Evolutionary conservation across 176 grass and related monocot genomes (phyloP).

Genomic region (Musa troglodytarum): DNA sequence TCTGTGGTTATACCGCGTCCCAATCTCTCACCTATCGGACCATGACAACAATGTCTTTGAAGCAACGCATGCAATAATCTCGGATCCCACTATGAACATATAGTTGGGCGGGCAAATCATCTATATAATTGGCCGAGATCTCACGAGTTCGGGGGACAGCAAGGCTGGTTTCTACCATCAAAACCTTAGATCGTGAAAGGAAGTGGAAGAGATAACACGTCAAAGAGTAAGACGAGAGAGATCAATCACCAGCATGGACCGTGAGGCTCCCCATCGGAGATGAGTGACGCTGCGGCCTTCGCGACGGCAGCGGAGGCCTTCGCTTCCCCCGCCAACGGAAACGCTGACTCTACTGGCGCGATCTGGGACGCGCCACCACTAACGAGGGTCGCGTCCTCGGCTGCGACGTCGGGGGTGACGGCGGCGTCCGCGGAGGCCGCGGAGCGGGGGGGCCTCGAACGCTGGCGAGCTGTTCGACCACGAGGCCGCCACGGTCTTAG

Average conservation of each 20-base stretch:
- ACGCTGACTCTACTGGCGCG: constrained; percentile 38
- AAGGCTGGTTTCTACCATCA: not conserved
- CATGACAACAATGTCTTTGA: constrained; percentile 1
- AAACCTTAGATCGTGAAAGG: not conserved
- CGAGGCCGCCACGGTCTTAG: constrained; percentile 84
- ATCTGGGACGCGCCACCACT: constrained; percentile 35
- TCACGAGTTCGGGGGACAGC: no score
- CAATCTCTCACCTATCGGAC: constrained; percentile 71
- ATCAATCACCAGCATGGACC: constrained; percentile 72
- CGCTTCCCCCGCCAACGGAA: constrained; percentile 20
- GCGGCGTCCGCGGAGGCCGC: constrained; percentile 30
- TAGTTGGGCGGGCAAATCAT: no score
- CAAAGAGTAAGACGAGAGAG: constrained; percentile 3
- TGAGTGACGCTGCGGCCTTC: constrained; percentile 37
- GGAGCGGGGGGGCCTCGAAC: constrained; percentile 1
- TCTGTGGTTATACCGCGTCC: constrained; percentile 83
- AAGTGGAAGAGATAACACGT: no score
- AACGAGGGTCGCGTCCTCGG: constrained; percentile 36
- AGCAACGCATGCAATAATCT: not conserved
- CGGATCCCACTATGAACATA: not conserved
- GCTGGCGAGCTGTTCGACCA: constrained; percentile 51
- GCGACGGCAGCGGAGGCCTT: not conserved
- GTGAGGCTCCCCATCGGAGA: constrained; percentile 87
- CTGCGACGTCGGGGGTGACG: constrained; percentile 34
- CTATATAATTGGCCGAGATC: no score